Evolutionary conservation across 2,329 filamentous ascomycete genomes (phyloP), one percentile per base, ranked within the genome.

Genomic region (Calonectria crousiana): DNA sequence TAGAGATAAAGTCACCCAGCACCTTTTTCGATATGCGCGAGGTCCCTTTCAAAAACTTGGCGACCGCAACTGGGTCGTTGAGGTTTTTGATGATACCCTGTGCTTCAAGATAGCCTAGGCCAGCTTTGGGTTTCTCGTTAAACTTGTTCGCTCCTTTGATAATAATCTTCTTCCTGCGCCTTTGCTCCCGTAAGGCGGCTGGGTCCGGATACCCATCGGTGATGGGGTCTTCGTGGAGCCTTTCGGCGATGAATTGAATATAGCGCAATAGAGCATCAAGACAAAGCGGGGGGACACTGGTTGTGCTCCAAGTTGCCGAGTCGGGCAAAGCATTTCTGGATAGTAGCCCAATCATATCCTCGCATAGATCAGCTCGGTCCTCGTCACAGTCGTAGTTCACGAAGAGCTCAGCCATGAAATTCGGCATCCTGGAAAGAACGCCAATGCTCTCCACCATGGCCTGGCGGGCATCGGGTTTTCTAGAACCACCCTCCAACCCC

Each of bases 361-460:
- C 95, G 81, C 97, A 99, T 6, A 99, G 87, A 85, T 99, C 97
- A 67, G 93, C 93, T 65, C 96, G 92, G 82, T 99, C 95, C 67
- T 95, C 93, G 81, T 98, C 96, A 81, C 96, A 99, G 84, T 99
- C 97, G 82, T 98, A 99, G 84, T 99, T 99, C 85, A 98, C 92
- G 83, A 98, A 99, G 10, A 99, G 89, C 84, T 99, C 97, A 14
- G 94, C 92, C 92, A 98, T 95, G 82, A 97, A 99, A 52, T 93
- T 96, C 0, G 97, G 95, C 88, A 99, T 98, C 52, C 97, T 91
- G 47, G 95, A 95, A 74, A 99, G 88, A 69, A 96, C 95, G 44
- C 96, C 96, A 56, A 99, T 93, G 79, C 95, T 98, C 86, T 99
- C 97, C 6, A 99, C 95, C 97, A 99, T 99, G 38, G 97, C 96